phyloP scores from a whole-genome alignment of 2,329 filamentous ascomycete genomes.

The Chalara sp. region DNA sequence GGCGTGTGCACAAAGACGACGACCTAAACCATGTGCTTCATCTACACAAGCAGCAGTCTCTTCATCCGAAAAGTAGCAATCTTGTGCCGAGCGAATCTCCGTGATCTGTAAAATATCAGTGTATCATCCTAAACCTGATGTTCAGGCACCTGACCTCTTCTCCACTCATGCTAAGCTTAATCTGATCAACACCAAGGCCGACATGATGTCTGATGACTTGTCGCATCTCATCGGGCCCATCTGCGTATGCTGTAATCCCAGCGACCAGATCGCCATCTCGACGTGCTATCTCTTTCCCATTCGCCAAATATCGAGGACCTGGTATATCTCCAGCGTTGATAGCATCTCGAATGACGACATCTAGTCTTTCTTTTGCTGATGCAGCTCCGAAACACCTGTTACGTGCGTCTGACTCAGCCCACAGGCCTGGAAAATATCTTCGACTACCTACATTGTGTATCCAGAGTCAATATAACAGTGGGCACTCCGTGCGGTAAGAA shows the following conservation, averaged over 20 bases:
- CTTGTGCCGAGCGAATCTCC: conserved; percentile 30
- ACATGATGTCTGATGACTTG: conserved; percentile 31
- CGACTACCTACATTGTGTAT: conserved; percentile 35
- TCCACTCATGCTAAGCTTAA: conserved; percentile 36
- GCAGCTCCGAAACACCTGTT: conserved; percentile 18
- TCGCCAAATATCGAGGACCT: conserved; percentile 40
- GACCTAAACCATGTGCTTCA: conserved; percentile 32
- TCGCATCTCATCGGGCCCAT: conserved; percentile 35
- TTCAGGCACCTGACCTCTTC: conserved; percentile 13
- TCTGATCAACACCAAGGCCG: conserved; percentile 34
- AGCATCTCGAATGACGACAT: conserved; percentile 39
- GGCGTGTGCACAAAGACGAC: conserved; percentile 36
- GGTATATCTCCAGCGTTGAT: conserved; percentile 42
- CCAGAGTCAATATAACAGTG: conserved; percentile 40
- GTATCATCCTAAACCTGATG: not conserved
- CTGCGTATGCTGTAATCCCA: conserved; percentile 28
- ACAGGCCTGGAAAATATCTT: not conserved
- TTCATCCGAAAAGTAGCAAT: conserved; percentile 37
- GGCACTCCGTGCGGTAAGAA: conserved; percentile 36
- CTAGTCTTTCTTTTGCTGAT: conserved; percentile 22
- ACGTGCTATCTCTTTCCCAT: conserved; percentile 40
- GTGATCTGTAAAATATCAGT: conserved; percentile 13
- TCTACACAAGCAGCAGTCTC: conserved; percentile 40
- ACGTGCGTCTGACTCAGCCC: not conserved
- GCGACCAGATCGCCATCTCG: conserved; percentile 36